phyloP scores from a whole-genome alignment of 441 rosid genomes.

The Pelargonium fulgidum region DNA sequence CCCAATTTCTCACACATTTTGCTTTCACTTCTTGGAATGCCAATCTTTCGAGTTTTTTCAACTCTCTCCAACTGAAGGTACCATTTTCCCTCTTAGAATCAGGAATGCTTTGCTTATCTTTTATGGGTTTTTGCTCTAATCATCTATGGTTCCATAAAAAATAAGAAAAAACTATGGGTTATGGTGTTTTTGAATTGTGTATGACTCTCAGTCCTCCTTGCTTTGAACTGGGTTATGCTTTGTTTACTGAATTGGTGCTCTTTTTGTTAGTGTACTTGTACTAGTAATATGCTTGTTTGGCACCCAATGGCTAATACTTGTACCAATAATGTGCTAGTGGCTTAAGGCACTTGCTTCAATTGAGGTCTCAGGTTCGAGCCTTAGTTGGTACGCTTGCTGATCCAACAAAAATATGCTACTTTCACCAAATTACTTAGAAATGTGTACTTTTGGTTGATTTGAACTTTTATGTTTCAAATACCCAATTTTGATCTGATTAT shows the following conservation, averaged over 20 bases:
- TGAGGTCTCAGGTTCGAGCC: too few relatives aligned
- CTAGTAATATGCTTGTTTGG: neutral
- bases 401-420: too few relatives aligned
- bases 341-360: too few relatives aligned
- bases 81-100: neutral
- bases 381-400: too few relatives aligned
- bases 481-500: constrained; percentile 6
- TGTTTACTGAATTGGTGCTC: neutral
- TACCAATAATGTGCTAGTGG: too few relatives aligned
- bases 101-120: neutral
- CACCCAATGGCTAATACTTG: too few relatives aligned
- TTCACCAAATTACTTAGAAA: neutral
- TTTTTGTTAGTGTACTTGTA: neutral
- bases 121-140: neutral
- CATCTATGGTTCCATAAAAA: too few relatives aligned
- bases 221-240: constrained; percentile 1
- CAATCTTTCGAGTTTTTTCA: neutral
- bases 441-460: neutral
- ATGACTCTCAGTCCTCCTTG: neutral
- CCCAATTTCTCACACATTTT: neutral
- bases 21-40: neutral
- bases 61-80: neutral
- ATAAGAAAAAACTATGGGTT: too few relatives aligned
- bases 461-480: neutral
- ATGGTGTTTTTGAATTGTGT: neutral